A percentile compares a stretch with the other conserved stretches of the same genome.
Evolutionary conservation across 73 alveolate species (phyloP).

Genomic region (Breviolum minutum): DNA sequence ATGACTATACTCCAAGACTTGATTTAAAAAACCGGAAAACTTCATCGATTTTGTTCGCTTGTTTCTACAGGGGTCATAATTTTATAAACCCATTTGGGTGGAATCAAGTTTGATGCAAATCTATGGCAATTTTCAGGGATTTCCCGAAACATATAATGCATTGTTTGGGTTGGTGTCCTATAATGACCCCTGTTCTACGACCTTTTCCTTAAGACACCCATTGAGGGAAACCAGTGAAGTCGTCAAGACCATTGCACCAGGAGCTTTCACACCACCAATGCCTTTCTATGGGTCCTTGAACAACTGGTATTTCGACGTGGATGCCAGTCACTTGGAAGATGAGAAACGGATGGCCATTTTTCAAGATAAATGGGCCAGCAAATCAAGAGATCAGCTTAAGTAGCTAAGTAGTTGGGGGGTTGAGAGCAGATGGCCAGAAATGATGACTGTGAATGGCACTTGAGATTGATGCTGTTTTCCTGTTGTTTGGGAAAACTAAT

Average conservation of each 20-base stretch:
- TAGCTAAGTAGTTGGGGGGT: not conserved
- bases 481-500: too few relatives aligned
- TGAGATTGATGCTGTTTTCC: too few relatives aligned
- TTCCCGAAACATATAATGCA: too few relatives aligned
- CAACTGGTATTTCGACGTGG: conserved; percentile 39
- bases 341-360: not conserved
- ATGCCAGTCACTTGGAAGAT: not conserved
- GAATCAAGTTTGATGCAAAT: too few relatives aligned
- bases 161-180: too few relatives aligned
- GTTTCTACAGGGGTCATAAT: too few relatives aligned
- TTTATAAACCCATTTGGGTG: too few relatives aligned
- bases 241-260: not conserved
- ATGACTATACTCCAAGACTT: not conserved
- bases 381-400: not conserved
- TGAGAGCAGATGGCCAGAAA: not conserved
- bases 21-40: too few relatives aligned
- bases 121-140: too few relatives aligned
- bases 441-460: not conserved
- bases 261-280: conserved; percentile 39
- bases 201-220: not conserved
- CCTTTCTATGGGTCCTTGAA: conserved; percentile 19
- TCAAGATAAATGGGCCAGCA: not conserved
- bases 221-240: not conserved
- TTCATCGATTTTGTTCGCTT: too few relatives aligned
- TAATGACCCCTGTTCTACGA: too few relatives aligned